phyloP scores from a whole-genome alignment of 345 rosid genomes.

The Bruguiera parviflora region DNA sequence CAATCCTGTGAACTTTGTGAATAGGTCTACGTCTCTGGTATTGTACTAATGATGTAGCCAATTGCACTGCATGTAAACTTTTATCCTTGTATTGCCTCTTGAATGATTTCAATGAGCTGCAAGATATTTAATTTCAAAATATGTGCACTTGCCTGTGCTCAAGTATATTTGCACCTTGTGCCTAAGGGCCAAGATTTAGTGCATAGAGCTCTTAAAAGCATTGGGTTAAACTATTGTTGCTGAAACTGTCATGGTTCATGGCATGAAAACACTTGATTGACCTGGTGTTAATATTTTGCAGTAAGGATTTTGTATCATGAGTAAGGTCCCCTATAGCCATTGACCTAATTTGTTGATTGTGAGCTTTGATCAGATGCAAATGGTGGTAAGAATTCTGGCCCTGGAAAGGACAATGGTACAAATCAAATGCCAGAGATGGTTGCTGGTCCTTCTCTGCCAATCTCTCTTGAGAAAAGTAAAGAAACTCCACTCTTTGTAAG shows the following conservation, averaged over 20 bases:
- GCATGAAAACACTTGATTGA: neutral
- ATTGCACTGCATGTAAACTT: too few relatives aligned
- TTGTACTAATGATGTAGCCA: too few relatives aligned
- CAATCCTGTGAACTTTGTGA: too few relatives aligned
- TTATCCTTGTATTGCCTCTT: too few relatives aligned
- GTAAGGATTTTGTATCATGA: slow-evolving; percentile 10
- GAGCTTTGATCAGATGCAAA: slow-evolving; percentile 55
- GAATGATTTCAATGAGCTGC: too few relatives aligned
- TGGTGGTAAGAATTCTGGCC: slow-evolving; percentile 45
- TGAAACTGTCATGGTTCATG: neutral
- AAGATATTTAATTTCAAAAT: too few relatives aligned
- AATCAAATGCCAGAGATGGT: slow-evolving; percentile 54
- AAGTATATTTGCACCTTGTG: too few relatives aligned
- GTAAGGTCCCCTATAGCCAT: slow-evolving; percentile 13
- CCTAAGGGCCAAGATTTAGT: too few relatives aligned
- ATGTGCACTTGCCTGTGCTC: too few relatives aligned
- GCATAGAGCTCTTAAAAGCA: too few relatives aligned
- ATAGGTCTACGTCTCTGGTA: too few relatives aligned
- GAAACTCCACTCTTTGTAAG: slow-evolving; percentile 42
- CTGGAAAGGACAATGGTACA: slow-evolving; percentile 50
- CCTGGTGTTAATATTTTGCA: slow-evolving; percentile 2
- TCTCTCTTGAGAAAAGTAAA: slow-evolving; percentile 45
- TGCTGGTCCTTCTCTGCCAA: slow-evolving; percentile 39
- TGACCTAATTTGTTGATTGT: slow-evolving; percentile 19
- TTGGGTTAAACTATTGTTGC: neutral